Evolutionary conservation across 2,329 filamentous ascomycete genomes (phyloP), one percentile per base, ranked within the genome.

Genomic region (Chrysosporium queenslandicum): DNA sequence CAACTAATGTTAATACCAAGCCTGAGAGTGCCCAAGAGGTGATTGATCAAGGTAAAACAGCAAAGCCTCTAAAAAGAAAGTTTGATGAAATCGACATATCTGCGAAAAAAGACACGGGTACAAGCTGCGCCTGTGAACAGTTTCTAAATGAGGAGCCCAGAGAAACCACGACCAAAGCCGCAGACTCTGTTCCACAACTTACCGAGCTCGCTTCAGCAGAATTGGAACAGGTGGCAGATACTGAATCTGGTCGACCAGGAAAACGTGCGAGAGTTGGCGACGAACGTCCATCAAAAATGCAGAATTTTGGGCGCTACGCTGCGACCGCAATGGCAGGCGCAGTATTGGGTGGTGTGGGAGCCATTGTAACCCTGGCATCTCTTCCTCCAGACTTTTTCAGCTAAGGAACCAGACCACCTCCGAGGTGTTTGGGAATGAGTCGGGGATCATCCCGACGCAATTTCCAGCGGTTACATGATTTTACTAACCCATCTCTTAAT

Each of bases 321-420:
- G 64, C 66, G 18, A 68, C 66, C 25, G 69, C 71, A 23, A 53
- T 69, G 2, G 55, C 68, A 4, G 70, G 71, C 21, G 69, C 68
- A 32, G 53, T 71, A 14, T 62, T 71, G 40, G 71, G 71, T 46
- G 66, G 69, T 4, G 60, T 73, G 30, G 66, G 70, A 20, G 69
- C 69, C 14, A 63, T 74, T 37, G 63, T 66, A 39, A 59, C 66
- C 16, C 61, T 74, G 41, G 69, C 70, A 11, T 63, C 70, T 21
- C 62, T 74, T 12, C 71, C 71, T 7, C 60, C 66, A 4, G 68
- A 72, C 48, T 73, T 66, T 57, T 73, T 73, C 58, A 58, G 62
- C 36, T 71, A 59, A 58, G n/a, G 34, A 29, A 3, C 20, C 55
- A 58, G 11, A 30, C 58, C 18, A 16, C 27, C 21, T 12, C n/a